Conservation (phyloP, 208 protist species). For the Pavlovales sp. region DNA sequence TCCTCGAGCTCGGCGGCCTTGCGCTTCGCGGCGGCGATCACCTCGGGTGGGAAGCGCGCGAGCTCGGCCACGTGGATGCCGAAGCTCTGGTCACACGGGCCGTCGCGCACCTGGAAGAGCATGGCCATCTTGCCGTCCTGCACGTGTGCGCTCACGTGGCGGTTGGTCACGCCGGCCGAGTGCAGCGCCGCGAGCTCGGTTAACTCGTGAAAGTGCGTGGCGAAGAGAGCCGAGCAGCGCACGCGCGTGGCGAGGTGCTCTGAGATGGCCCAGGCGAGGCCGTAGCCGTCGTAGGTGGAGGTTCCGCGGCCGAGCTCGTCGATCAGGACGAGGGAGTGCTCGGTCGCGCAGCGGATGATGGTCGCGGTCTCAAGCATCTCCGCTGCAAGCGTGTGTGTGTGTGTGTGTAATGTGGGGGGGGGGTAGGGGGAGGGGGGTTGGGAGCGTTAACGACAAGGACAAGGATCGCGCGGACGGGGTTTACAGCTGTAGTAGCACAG, state of each 20-base stretch:
- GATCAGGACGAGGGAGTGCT: constrained; percentile 92
- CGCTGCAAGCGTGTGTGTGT: constrained; percentile 99
- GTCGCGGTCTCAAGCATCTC: constrained; percentile 98
- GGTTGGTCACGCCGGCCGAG: constrained; percentile 65
- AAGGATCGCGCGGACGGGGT: too few relatives aligned
- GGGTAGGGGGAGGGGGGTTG: too few relatives aligned
- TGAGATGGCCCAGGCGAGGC: constrained; percentile 97
- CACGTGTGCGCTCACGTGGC: constrained; percentile 72
- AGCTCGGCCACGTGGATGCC: constrained; percentile 80
- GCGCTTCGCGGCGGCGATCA: constrained; percentile 48
- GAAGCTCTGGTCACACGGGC: constrained; percentile 72
- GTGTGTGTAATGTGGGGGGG: too few relatives aligned
- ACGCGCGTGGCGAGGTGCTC: constrained; percentile 68
- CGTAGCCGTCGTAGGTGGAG: constrained; percentile 99
- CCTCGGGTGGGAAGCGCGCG: constrained; percentile 70
- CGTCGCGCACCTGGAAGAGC: constrained; percentile 59
- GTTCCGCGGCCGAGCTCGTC: constrained; percentile 99
- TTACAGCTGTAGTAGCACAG: too few relatives aligned
- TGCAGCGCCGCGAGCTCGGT: constrained; percentile 73
- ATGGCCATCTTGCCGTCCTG: constrained; percentile 54
- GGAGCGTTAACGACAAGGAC: too few relatives aligned
- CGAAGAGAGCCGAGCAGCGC: constrained; percentile 80
- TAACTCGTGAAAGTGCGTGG: constrained; percentile 99
- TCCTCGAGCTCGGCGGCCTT: constrained; percentile 28
- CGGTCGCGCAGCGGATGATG: constrained; percentile 84